Evolutionary conservation across 192 early-diverging fungal species (phyloP), one percentile per base, ranked within the genome.

Genomic region (Podila clonocystis): DNA sequence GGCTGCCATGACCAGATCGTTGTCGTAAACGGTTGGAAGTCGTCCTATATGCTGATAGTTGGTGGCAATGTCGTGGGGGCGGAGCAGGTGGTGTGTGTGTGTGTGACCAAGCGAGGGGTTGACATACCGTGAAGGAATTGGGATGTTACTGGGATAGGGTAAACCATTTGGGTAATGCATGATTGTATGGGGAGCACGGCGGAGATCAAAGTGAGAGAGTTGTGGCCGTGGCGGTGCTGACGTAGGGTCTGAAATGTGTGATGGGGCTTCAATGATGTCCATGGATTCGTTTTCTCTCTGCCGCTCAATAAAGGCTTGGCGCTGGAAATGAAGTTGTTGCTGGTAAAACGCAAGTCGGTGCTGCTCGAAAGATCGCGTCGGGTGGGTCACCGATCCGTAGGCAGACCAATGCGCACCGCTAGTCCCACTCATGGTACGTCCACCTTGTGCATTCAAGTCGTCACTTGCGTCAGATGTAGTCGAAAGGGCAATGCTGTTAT

Each of bases 121-220:
- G 24, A 70, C 22, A 57, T 77, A 77, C 3, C 68, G 67, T 6
- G 68, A 70, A 34, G 74, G 74, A 28, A 77, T 77, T 2, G 74
- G 74, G 49, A 77, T 77, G 17, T 55, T 65, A 33, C 67, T 70
- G 52, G 49, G n/a, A 67, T n/a, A 15, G 22, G 52, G 19, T 31
- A 28, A 28, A 31, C 60, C 29, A n/a, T 3, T 62, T 2, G 22
- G 57, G 13, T 62, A 15, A 13, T 31, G 6, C 28, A 33, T 34
- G 31, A 15, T 28, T 13, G 29, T 15, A 28, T 20, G 19, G 8
- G 31, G 60, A 13, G 60, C 28, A 33, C 60, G 60, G 11, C 17
- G n/a, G 52, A 17, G n/a, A 26, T 55, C 52, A 7, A 22, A 55
- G 41, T 45, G 41, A 9, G 52, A 55, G 22, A 22, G 4, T 9